Conservation (phyloP, 345 rosid species). For the Brassica juncea region DNA sequence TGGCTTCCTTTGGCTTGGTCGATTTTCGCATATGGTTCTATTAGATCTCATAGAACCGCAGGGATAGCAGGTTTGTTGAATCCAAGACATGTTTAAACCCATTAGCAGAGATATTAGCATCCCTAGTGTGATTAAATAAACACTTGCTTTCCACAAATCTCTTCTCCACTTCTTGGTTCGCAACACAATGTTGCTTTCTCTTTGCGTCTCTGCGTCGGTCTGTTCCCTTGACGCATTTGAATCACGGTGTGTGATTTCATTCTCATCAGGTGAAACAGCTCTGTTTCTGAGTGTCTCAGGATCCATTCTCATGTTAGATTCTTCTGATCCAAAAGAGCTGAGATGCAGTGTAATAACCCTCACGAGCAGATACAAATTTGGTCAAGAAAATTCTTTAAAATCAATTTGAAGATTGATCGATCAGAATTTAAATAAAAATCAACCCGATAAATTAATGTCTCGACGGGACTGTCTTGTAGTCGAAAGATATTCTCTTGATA, state of each 20-base stretch:
- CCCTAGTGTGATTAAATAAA: constrained; percentile 63
- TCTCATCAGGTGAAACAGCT: constrained; percentile 34
- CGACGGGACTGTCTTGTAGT: too few species aligned
- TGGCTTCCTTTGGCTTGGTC: constrained; percentile 49
- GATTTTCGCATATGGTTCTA: constrained; percentile 71
- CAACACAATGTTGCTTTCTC: constrained; percentile 17
- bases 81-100: constrained; percentile 91
- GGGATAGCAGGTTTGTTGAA: constrained; percentile 90
- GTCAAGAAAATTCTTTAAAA: too few species aligned
- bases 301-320: constrained; percentile 46
- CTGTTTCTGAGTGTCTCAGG: constrained; percentile 50
- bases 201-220: constrained; percentile 33
- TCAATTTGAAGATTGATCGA: too few species aligned
- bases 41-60: constrained; percentile 63
- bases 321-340: constrained; percentile 50
- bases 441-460: too few species aligned
- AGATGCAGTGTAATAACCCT: constrained; percentile 2
- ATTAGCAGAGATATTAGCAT: constrained; percentile 66
- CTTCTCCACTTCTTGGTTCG: constrained; percentile 49
- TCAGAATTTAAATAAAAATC: too few species aligned
- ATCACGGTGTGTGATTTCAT: too few species aligned
- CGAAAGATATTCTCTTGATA: too few species aligned
- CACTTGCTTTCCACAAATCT: constrained; percentile 59
- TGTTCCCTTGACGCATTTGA: constrained; percentile 47
- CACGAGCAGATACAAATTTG: too few species aligned